Evolutionary conservation across 2,329 filamentous ascomycete species (phyloP).

Genomic region (Hypoxylon sp.): DNA sequence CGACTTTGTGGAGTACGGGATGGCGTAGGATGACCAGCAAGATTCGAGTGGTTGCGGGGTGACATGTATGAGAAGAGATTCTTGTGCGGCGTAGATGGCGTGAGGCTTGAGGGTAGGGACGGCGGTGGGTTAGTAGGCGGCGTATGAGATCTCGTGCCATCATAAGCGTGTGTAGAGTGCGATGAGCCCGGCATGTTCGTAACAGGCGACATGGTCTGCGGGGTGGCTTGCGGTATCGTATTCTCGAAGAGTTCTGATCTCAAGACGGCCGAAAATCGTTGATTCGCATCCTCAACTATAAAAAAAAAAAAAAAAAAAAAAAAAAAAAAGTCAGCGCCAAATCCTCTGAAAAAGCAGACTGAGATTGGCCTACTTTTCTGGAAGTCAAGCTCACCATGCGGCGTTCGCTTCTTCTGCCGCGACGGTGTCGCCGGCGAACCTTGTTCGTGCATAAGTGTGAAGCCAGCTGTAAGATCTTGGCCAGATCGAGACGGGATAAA

Average conservation of each 20-base stretch:
- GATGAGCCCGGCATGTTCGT: slow-evolving; percentile 58
- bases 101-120: slow-evolving; percentile 76
- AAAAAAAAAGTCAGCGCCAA: slow-evolving; percentile 39
- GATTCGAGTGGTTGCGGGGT: slow-evolving; percentile 71
- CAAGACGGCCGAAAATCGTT: slow-evolving; percentile 87
- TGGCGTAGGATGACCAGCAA: slow-evolving; percentile 85
- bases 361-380: slow-evolving; percentile 77
- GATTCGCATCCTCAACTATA: slow-evolving; percentile 88
- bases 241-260: slow-evolving; percentile 92
- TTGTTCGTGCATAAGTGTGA: slow-evolving; percentile 89
- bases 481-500: slow-evolving; percentile 96
- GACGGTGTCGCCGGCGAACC: slow-evolving; percentile 92
- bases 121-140: slow-evolving; percentile 75
- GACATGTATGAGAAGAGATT: slow-evolving; percentile 95
- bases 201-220: slow-evolving; percentile 69
- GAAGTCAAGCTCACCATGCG: slow-evolving; percentile 91
- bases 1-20: slow-evolving; percentile 89
- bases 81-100: slow-evolving; percentile 95
- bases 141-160: slow-evolving; percentile 79
- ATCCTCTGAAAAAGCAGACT: not conserved
- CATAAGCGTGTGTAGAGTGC: slow-evolving; percentile 63
- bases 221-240: slow-evolving; percentile 82
- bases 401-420: slow-evolving; percentile 81
- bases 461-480: slow-evolving; percentile 92
- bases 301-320: slow-evolving; percentile 40